Evolutionary conservation across 768 basidiomycete species (phyloP), one percentile per base, ranked within the genome.

Genomic region (Russula virescens): DNA sequence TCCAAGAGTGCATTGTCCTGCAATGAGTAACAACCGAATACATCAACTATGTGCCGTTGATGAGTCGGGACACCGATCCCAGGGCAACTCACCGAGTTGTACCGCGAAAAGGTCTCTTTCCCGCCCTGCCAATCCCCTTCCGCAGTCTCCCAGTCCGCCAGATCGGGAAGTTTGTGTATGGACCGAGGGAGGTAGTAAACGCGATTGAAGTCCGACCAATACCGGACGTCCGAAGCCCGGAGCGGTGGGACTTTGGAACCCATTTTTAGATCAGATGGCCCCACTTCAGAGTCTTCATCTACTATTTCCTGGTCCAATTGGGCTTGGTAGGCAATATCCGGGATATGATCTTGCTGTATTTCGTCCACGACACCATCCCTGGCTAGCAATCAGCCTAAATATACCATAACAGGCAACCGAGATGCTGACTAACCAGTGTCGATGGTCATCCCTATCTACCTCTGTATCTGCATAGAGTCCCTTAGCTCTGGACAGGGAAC

Each of bases 1-100:
- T 91, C 89, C 82, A 89, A 85, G 52, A 91, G 68, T 54, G 80
- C 80, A n/a, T 73, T 74, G 48, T 83, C 80, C 89, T 91, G 31
- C 66, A 53, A 46, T 2, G 19, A 10, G 18, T 28, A 55, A 35
- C 5, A 35, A 9, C 34, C 42, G 8, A 46, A 23, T 58, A 28
- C 21, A 51, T 52, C 38, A 35, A 49, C 11, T 43, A 35, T 49
- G 35, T 31, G 23, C 28, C 46, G 19, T 26, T 16, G 25, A 2
- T 31, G 31, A 40, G 38, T 40, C 9, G 6, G 38, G 11, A 40
- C 38, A 7, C 38, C 6, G 13, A 25, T 25, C 35, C 43, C 11
- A 14, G 34, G 3, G 18, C 5, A 14, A 62, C 76, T 61, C 69
- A 87, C 89, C 72, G 83, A 73, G 56, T 89, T 77, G 67, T 82